These are phyloP conservation scores for Globisporangium perplexum DNA, from an alignment of 352 stramenopile species.

Conservation along the genomic window DNA sequence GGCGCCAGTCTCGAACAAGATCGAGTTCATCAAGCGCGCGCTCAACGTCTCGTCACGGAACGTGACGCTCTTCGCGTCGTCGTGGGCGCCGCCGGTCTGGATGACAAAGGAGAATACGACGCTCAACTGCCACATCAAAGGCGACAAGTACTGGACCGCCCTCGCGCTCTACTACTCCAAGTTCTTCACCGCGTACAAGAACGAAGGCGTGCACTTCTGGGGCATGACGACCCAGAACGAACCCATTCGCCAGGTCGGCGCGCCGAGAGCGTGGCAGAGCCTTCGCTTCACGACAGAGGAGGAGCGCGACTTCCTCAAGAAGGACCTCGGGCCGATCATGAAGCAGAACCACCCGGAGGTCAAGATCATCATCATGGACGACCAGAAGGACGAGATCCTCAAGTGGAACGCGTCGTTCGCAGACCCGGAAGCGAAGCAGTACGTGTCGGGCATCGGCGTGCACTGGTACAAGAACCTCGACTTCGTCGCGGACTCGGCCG, in stretches of 20 bases:
- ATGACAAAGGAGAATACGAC: conserved; percentile 77
- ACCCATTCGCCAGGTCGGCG: conserved; percentile 29
- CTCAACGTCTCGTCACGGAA: conserved; percentile 29
- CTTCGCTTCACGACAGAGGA: conserved; percentile 29
- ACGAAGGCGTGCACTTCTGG: conserved; percentile 69
- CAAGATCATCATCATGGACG: conserved; percentile 80
- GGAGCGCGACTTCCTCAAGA: conserved; percentile 67
- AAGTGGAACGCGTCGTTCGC: conserved; percentile 33
- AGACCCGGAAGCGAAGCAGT: conserved; percentile 47
- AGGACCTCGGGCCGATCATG: conserved; percentile 69
- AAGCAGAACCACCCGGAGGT: conserved; percentile 59
- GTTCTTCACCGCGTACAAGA: conserved; percentile 80
- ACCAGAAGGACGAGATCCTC: conserved; percentile 69
- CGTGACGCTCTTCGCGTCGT: conserved; percentile 68
- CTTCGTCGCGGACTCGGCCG: conserved; percentile 26
- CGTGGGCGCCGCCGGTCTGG: conserved; percentile 82
- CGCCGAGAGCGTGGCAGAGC: conserved; percentile 49
- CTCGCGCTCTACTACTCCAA: conserved; percentile 84
- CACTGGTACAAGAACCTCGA: conserved; percentile 84
- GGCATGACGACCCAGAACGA: conserved; percentile 85
- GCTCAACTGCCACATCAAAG: conserved; percentile 48
- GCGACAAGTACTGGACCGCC: conserved; percentile 61
- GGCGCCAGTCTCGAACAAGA: conserved; percentile 41
- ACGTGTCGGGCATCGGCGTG: conserved; percentile 76
- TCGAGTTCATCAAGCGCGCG: conserved; percentile 63